Base-by-base conservation (phyloP, 2,329 filamentous ascomycete genomes). In the Exophiala calicioides region DNA sequence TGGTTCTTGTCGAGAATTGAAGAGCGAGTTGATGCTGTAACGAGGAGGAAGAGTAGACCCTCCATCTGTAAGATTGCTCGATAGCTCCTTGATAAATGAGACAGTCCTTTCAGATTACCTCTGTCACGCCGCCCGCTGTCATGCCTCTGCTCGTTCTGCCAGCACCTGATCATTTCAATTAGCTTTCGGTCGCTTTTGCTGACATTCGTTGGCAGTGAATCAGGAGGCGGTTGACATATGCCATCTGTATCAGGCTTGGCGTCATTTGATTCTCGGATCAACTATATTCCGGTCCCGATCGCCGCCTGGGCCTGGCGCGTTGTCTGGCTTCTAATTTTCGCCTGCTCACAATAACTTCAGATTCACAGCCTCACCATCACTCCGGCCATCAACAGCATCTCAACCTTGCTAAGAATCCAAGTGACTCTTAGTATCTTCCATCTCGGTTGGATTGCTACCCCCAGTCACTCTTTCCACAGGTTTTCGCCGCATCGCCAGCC, bases 241-340 rank as follows among this genome's bases (percentile, higher is more conserved):
- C n/a, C n/a, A n/a, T n/a, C n/a, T n/a, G n/a, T n/a, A n/a, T n/a
- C n/a, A n/a, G n/a, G n/a, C n/a, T n/a, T n/a, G n/a, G n/a, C n/a
- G n/a, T n/a, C n/a, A n/a, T n/a, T n/a, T n/a, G n/a, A n/a, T n/a
- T n/a, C n/a, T n/a, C n/a, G n/a, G n/a, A n/a, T n/a, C n/a, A n/a
- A n/a, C n/a, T n/a, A n/a, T n/a, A n/a, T n/a, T n/a, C n/a, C n/a
- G n/a, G n/a, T n/a, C n/a, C n/a, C n/a, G n/a, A n/a, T n/a, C 10
- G 26, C n/a, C 7, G n/a, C 6, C n/a, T 15, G 35, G 29, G 27
- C 47, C 32, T 42, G 33, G 43, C 43, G 21, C 41, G 18, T n/a
- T 36, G 47, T 33, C 47, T 47, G 50, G 47, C 39, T 41, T 55
- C 54, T 60, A 50, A 35, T 48, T 49, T 50, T 57, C 55, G 49